phyloP scores from a whole-genome alignment of 2,329 filamentous ascomycete genomes.

The Alternaria ventricosa region DNA sequence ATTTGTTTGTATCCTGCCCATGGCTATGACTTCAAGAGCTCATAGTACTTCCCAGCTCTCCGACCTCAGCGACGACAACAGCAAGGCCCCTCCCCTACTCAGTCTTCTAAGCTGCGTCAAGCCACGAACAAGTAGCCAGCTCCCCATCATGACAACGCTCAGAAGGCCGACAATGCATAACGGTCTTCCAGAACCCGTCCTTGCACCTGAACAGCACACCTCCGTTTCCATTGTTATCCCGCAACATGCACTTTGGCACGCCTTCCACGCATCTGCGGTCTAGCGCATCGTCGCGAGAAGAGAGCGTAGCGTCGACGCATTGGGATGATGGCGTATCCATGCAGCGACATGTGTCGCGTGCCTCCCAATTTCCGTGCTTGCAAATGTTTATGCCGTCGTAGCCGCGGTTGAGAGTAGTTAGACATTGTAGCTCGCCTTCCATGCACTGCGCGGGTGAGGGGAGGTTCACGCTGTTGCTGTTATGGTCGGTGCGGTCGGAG shows the following conservation, averaged over 20 bases:
- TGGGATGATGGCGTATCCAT: background rate
- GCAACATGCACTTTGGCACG: constrained; percentile 4
- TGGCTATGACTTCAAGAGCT: background rate
- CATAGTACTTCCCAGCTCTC: background rate
- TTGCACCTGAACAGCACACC: constrained; percentile 9
- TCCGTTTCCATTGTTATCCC: background rate
- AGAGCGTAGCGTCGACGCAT: background rate
- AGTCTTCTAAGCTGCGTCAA: background rate
- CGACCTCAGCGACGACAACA: background rate
- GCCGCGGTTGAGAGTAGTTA: background rate
- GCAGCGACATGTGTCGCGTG: background rate
- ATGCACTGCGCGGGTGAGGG: background rate
- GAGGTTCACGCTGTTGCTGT: background rate
- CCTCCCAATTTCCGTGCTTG: background rate
- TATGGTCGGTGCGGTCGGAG: background rate
- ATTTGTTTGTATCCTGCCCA: background rate
- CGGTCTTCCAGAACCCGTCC: constrained; percentile 4
- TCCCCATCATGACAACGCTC: constrained; percentile 3
- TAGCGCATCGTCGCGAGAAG: background rate
- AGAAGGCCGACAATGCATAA: background rate
- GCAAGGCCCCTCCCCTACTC: too few species aligned
- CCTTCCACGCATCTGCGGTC: background rate
- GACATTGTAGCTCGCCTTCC: background rate
- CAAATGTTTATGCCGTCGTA: background rate
- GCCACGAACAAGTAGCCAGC: background rate